phyloP scores from a whole-genome alignment of 495 filamentous ascomycete genomes.

The Thermothielavioides terrestris region DNA sequence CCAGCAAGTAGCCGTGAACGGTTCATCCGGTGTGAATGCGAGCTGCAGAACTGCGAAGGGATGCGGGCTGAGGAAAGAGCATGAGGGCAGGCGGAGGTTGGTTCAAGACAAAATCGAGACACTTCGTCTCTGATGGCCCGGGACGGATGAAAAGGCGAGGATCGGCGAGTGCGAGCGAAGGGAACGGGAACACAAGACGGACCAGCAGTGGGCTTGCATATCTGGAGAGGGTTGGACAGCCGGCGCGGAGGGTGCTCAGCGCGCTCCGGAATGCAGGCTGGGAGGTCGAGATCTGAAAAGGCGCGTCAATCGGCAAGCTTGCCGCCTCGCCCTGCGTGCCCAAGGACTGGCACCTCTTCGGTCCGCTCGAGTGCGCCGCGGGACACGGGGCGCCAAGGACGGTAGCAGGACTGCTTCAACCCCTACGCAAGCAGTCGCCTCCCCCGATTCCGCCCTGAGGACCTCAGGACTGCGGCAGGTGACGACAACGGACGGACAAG shows the following conservation, averaged over 20 bases:
- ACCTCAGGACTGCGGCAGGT: slow-evolving; percentile 5
- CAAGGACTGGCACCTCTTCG: neutral
- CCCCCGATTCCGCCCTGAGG: neutral
- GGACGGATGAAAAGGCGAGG: slow-evolving; percentile 6
- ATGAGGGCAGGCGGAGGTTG: slow-evolving; percentile 5
- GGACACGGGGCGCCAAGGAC: neutral
- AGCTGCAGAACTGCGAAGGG: neutral
- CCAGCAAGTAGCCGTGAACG: slow-evolving; percentile 31
- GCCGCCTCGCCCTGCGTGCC: neutral
- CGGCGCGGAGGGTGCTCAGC: slow-evolving; percentile 7
- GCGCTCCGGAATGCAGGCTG: slow-evolving; percentile 22
- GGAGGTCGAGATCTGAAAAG: slow-evolving; percentile 11
- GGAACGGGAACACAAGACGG: slow-evolving; percentile 16
- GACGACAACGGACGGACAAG: slow-evolving; percentile 6
- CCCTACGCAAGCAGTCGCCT: neutral
- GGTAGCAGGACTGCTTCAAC: neutral
- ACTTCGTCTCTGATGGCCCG: slow-evolving; percentile 10
- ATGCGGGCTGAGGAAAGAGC: neutral
- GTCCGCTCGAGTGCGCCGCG: neutral
- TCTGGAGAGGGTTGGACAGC: slow-evolving; percentile 21
- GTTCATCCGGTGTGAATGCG: slow-evolving; percentile 23
- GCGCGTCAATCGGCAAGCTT: slow-evolving; percentile 2
- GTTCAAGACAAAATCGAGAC: slow-evolving; percentile 25
- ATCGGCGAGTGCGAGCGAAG: slow-evolving; percentile 7
- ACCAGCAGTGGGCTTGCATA: slow-evolving; percentile 24